Evolutionary conservation across 2,329 filamentous ascomycete genomes (phyloP).

Genomic region (Venturia carpophila): DNA sequence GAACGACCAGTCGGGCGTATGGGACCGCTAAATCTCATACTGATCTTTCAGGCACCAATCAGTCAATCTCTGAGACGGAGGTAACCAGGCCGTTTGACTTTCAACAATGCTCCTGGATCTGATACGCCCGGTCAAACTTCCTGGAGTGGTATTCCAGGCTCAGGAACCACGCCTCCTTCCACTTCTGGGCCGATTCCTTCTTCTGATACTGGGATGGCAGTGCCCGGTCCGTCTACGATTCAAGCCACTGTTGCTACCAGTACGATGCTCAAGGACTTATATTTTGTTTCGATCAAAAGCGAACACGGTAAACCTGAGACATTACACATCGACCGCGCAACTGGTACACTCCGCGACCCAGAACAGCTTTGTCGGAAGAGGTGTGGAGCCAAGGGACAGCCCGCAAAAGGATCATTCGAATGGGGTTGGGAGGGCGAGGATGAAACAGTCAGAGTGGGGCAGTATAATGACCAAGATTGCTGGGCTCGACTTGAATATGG

Average conservation of each 20-base stretch:
- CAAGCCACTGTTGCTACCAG: background rate
- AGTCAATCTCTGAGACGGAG: too few species aligned
- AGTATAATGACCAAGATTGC: too few species aligned
- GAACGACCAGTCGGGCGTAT: too few species aligned
- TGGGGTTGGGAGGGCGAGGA: background rate
- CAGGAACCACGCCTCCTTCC: background rate
- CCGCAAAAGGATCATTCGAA: background rate
- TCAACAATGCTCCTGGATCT: too few species aligned
- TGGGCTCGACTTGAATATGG: too few species aligned
- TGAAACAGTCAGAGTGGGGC: background rate
- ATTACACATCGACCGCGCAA: background rate
- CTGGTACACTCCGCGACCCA: background rate
- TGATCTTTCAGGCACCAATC: too few species aligned
- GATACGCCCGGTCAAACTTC: background rate
- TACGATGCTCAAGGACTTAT: background rate
- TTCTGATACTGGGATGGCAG: background rate
- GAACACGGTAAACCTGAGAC: background rate
- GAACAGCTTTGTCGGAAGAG: background rate
- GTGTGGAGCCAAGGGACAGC: background rate
- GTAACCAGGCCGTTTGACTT: too few species aligned
- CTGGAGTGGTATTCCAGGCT: background rate
- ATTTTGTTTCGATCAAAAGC: background rate
- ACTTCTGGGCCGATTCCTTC: background rate
- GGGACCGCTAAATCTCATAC: too few species aligned
- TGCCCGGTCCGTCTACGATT: background rate